Evolutionary conservation across 2,329 filamentous ascomycete genomes (phyloP), one percentile per base, ranked within the genome.

Genomic region (Aureobasidium sp.): DNA sequence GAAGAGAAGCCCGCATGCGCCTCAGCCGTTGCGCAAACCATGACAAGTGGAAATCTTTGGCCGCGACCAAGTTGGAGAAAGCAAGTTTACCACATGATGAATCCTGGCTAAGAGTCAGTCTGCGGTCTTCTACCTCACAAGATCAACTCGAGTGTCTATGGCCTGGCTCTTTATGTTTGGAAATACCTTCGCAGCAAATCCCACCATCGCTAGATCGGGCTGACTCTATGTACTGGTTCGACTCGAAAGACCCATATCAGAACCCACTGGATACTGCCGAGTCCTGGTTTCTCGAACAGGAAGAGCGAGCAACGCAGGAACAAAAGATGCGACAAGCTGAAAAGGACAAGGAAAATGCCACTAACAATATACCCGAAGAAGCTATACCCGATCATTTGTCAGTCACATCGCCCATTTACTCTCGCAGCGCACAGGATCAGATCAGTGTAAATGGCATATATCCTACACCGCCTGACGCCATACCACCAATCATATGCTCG

Each of bases 391-490:
- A 55, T 9, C 60, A 55, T 13, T n/a, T 41, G 1, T 77, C 82
- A 55, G 85, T 84, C 8, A 81, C 52, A 5, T 67, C 66, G 4
- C 66, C 66, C 6, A 26, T 67, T 1, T 62, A 66, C 46, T 47
- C 61, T 15, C 62, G 66, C 5, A 62, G 57, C 20, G 4, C 52
- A 10, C 41, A 61, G 5, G 65, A 65, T 5, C 59, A 57, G 17
- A 71, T 73, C 78, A 83, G 61, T 77, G 81, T 64, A 5, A 81
- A 82, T 46, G 79, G 81, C 1, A 83, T 89, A 74, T 89, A 89
- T 69, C 86, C 85, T 9, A 89, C 87, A 10, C 87, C 87, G 1
- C 87, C 87, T 6, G 86, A 88, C 69, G 85, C 79, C 12, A 74
- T 87, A 20, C 84, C 84, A 44, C 69, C 69, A 26, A 68, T 73